Base-by-base conservation (phyloP, 2,329 filamentous ascomycete genomes). In the Sporothrix dimorphospora region DNA sequence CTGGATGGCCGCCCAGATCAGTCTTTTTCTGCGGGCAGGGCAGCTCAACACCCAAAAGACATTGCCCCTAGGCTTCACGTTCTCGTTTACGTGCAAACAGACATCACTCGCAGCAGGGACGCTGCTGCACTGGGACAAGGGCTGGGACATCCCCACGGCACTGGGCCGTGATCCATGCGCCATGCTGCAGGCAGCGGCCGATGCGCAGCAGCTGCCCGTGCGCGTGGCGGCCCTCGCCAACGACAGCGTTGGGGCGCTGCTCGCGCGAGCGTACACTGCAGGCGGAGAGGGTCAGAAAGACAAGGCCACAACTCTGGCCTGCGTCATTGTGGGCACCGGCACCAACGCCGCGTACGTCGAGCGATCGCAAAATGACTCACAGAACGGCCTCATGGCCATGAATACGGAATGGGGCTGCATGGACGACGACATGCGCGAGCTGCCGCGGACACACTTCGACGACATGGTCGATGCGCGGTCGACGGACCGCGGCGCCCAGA, bases 351-450 rank as follows among this genome's bases (percentile, higher is more conserved):
- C 95, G 1, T 98, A 98, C 80, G 91, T 98, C 47, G 96, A 99
- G 85, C 97, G 95, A 83, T 84, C 95, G n/a, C 83, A 87, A 77
- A 94, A 93, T 76, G 89, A 3, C 9, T 6, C 11, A 16, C 38
- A 16, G 19, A 95, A 93, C 0, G 94, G 94, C 65, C 90, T 97
- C 77, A 98, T 98, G 96, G 93, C 98, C 72, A 88, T 99, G 82
- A 98, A 98, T 83, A 94, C 93, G 0, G 96, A 99, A 83, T 99
- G 96, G 96, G 96, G 96, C 74, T 97, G 93, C 72, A 98, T 98
- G 78, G 96, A 99, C 82, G 98, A 98, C 82, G 88, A 91, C 76
- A 88, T 98, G 75, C 92, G 90, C 76, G 92, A 97, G 34, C 86
- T 98, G 51, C 95, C 95, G 57, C 91, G 89, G 76, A 98, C 94